A percentile compares a stretch with the other conserved stretches of the same genome.
phyloP scores from a whole-genome alignment of 139 green algal genomes.

The Chlorella ohadii region DNA sequence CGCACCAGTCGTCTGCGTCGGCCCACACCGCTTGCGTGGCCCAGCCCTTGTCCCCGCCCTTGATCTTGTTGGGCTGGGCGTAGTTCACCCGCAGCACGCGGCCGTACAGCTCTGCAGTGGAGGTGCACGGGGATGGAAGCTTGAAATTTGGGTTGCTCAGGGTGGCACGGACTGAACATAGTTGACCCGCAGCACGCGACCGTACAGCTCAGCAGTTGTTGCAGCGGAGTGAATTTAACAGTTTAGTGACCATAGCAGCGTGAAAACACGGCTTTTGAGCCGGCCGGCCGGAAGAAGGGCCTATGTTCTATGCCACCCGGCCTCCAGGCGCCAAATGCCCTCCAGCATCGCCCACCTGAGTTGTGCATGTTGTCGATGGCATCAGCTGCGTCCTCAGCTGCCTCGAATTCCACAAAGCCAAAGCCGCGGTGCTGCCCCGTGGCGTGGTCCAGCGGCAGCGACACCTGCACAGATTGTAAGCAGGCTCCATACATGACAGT shows the following conservation, averaged over 20 bases:
- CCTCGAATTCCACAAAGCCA: constrained; percentile 95
- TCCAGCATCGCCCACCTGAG: constrained; percentile 45
- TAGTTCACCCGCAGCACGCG: constrained; percentile 89
- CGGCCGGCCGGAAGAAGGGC: no score
- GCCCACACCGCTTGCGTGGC: constrained; percentile 77
- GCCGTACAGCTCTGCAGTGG: constrained; percentile 57
- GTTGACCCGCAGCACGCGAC: constrained; percentile 86
- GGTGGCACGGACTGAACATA: no score
- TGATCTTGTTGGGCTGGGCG: constrained; percentile 94
- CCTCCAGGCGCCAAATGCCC: no score
- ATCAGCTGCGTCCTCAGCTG: constrained; percentile 88
- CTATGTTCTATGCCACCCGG: no score
- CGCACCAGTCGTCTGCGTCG: constrained; percentile 69
- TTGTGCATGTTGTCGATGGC: constrained; percentile 99
- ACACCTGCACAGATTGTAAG: constrained; percentile 56
- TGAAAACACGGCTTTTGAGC: no score
- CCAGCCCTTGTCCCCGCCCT: constrained; percentile 90
- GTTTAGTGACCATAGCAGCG: no score
- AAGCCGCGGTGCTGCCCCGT: constrained; percentile 90
- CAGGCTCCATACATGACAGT: no score
- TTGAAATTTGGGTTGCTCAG: no score
- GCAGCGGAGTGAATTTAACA: no score
- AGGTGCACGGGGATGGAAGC: no score
- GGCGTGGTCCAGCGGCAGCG: constrained; percentile 92
- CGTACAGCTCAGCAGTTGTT: constrained; percentile 62